Base-by-base conservation (phyloP, 345 rosid genomes). In the Anastatica hierochuntica region DNA sequence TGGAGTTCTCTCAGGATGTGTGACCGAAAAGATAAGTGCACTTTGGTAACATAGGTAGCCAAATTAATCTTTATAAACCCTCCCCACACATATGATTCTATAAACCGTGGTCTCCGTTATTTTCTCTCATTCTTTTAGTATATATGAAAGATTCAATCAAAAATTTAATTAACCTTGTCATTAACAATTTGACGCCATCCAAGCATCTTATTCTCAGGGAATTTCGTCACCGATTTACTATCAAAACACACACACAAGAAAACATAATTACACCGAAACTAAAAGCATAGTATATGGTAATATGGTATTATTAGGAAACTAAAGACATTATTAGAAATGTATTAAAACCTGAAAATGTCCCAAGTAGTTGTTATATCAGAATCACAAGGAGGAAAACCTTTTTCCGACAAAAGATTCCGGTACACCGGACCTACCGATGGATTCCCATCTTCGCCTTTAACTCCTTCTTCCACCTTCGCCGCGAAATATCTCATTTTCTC, bases 361-460 rank as follows among this genome's bases (percentile, higher is more conserved):
- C 98, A 92, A 24, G 90, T 54, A 4, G 96, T 81, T 43, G 57
- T 17, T 47, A 79, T 67, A 19, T 72, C 66, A 2, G 69, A 47
- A 63, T 75, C 84, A 12, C 57, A 29, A 0, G 88, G 81, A 66
- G 96, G 96, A 39, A 75, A 92, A 4, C 66, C 84, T 36, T 79
- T 42, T 58, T 71, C 71, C 31, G 96, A 68, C 6, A 92, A 68
- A 18, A 78, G 64, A 74, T 78, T 87, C 15, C 98, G 88, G 48
- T 79, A 84, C 29, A 87, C 74, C 11, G 98, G 96, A 30, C 96
- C 98, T 49, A 87, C 76, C 0, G 98, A 75, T n/a, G 79, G 88
- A 63, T 79, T 77, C 49, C 96, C 95, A 40, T 84, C 77, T 49
- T 23, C 49, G 13, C 90, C 98, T 67, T 79, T 77, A 30, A 49